A percentile compares a stretch with the other conserved stretches of the same genome.
These are phyloP conservation scores for Fraxinus xanthoxyloides DNA, from an alignment of 305 asterid species.

Conservation along the genomic window DNA sequence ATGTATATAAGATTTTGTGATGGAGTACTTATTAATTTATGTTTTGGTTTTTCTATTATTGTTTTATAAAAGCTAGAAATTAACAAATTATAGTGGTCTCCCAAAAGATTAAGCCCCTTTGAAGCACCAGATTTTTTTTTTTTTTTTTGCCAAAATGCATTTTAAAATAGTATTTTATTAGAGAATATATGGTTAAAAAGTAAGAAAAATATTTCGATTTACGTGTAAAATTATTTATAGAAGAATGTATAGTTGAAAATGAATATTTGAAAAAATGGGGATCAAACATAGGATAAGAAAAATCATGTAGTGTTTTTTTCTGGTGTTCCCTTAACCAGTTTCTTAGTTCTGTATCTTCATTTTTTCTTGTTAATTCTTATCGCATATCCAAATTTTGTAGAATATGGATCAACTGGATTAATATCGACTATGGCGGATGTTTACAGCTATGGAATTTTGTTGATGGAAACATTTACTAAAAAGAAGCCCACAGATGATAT, in stretches of 20 bases:
- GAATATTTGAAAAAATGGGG: no score
- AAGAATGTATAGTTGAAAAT: no score
- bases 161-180: no score
- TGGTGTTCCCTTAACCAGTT: not conserved
- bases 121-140: no score
- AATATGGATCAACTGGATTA: constrained; percentile 30
- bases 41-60: not conserved
- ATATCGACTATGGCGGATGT: constrained; percentile 32
- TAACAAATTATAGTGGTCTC: not conserved
- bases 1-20: not conserved
- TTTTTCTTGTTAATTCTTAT: not conserved
- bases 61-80: not conserved
- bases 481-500: constrained; percentile 27
- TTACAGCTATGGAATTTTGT: constrained; percentile 30
- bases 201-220: no score
- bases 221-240: no score
- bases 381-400: not conserved
- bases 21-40: not conserved
- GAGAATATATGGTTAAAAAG: no score
- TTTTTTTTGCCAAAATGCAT: no score
- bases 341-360: not conserved
- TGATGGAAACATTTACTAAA: constrained; percentile 27
- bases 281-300: not conserved
- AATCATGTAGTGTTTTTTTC: not conserved
- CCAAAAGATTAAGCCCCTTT: not conserved